A percentile compares a stretch with the other conserved stretches of the same genome.
These are phyloP conservation scores for Tagetes patula DNA, from an alignment of 129 eudicot genomes.

Conservation along the genomic window DNA sequence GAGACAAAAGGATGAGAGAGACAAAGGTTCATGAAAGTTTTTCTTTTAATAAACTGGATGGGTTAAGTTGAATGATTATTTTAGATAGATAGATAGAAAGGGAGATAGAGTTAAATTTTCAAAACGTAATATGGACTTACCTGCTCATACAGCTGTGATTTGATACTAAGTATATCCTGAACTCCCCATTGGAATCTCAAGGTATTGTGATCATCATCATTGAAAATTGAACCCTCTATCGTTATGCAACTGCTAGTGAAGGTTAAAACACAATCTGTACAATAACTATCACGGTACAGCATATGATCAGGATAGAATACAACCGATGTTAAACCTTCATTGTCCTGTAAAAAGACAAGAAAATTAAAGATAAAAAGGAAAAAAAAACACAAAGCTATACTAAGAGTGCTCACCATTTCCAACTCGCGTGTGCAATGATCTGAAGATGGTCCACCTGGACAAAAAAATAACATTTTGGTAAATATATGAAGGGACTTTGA, in stretches of 20 bases:
- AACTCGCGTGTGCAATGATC: slow-evolving; percentile 41
- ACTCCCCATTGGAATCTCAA: slow-evolving; percentile 49
- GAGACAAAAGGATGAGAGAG: not conserved
- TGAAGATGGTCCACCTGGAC: slow-evolving; percentile 44
- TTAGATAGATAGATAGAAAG: no score
- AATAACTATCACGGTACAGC: slow-evolving; percentile 41
- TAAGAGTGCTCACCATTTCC: slow-evolving; percentile 53
- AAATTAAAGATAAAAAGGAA: not conserved
- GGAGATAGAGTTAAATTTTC: not conserved
- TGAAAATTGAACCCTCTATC: slow-evolving; percentile 39
- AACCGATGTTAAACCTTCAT: slow-evolving; percentile 37
- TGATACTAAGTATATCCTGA: slow-evolving; percentile 57
- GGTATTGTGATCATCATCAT: slow-evolving; percentile 31
- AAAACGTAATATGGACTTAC: slow-evolving; percentile 40
- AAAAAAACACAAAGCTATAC: slow-evolving; percentile 1
- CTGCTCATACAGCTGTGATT: slow-evolving; percentile 52
- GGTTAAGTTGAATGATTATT: no score
- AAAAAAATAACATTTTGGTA: slow-evolving; percentile 14
- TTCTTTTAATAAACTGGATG: no score
- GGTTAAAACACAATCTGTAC: slow-evolving; percentile 45
- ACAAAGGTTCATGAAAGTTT: not conserved
- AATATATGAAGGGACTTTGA: slow-evolving; percentile 3
- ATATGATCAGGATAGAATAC: slow-evolving; percentile 65
- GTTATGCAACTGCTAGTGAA: slow-evolving; percentile 48
- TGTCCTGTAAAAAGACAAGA: slow-evolving; percentile 45